phyloP scores from a whole-genome alignment of 1,139 yeast genomes.

The Hyphopichia fennica region DNA sequence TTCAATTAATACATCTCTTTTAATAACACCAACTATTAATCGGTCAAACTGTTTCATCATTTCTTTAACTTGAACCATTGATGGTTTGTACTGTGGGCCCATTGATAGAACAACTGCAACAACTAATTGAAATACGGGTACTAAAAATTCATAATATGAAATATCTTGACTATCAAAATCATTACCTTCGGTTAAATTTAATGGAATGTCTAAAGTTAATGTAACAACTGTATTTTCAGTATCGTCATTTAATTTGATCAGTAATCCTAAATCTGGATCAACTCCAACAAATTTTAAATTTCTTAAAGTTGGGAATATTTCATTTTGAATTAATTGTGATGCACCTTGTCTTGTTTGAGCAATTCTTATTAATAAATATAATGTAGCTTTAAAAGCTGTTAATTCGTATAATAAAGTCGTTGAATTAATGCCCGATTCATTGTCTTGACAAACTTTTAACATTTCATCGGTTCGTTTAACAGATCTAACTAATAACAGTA shows the following conservation, averaged over 20 bases:
- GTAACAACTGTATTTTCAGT: slow-evolving; percentile 28
- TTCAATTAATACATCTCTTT: slow-evolving; percentile 57
- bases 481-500: slow-evolving; percentile 64
- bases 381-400: slow-evolving; percentile 71
- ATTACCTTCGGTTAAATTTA: slow-evolving; percentile 14
- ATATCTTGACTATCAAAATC: slow-evolving; percentile 16
- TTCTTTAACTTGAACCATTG: slow-evolving; percentile 54
- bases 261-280: slow-evolving; percentile 82
- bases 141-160: slow-evolving; percentile 65
- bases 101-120: slow-evolving; percentile 68
- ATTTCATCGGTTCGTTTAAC: slow-evolving; percentile 69
- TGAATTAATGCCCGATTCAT: slow-evolving; percentile 35
- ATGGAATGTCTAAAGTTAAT: slow-evolving; percentile 53
- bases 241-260: slow-evolving; percentile 28
- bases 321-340: slow-evolving; percentile 70
- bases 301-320: slow-evolving; percentile 61
- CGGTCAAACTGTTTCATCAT: slow-evolving; percentile 56
- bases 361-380: slow-evolving; percentile 68
- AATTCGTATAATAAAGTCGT: slow-evolving; percentile 66
- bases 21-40: slow-evolving; percentile 66
- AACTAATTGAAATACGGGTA: slow-evolving; percentile 78
- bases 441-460: slow-evolving; percentile 36
- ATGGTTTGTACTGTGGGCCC: slow-evolving; percentile 74
- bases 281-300: slow-evolving; percentile 57
- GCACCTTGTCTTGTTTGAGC: slow-evolving; percentile 82